Conservation (phyloP, 1,284 basidiomycete species). For the Polyporus tsugae region DNA sequence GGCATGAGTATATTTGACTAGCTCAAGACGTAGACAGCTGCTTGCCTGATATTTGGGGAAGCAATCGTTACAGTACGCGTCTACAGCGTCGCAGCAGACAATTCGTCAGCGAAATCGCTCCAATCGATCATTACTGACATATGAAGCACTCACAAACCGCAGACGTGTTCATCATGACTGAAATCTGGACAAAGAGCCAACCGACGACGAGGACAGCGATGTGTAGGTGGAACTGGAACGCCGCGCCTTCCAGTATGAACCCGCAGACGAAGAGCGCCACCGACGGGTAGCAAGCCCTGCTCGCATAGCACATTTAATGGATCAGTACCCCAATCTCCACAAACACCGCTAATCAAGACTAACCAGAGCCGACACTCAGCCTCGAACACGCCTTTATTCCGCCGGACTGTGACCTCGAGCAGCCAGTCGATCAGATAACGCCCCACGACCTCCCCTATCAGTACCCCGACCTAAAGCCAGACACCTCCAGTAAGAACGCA, state of each 20-base stretch:
- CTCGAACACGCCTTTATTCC: conserved; percentile 74
- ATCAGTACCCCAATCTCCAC: conserved; percentile 55
- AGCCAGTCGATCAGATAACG: conserved; percentile 74
- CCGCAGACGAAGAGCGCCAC: conserved; percentile 69
- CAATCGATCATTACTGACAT: conserved; percentile 2
- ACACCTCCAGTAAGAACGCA: neutral
- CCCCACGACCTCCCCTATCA: conserved; percentile 73
- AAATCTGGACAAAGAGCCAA: conserved; percentile 61
- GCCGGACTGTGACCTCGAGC: conserved; percentile 58
- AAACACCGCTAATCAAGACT: conserved; percentile 41
- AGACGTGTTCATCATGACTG: conserved; percentile 66
- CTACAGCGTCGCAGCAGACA: conserved; percentile 34
- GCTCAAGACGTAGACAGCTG: neutral
- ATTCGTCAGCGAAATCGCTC: neutral
- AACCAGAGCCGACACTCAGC: conserved; percentile 75
- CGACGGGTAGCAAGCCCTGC: conserved; percentile 69
- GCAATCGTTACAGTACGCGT: conserved; percentile 51
- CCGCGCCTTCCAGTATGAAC: conserved; percentile 64
- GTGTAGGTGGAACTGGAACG: conserved; percentile 58
- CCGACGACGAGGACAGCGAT: conserved; percentile 61
- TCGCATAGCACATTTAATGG: neutral
- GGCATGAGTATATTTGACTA: neutral
- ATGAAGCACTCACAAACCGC: conserved; percentile 52
- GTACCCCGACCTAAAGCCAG: conserved; percentile 55
- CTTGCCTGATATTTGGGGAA: conserved; percentile 52